Base-by-base conservation (phyloP, 2,329 filamentous ascomycete species). In the Verticillium albo-atrum region DNA sequence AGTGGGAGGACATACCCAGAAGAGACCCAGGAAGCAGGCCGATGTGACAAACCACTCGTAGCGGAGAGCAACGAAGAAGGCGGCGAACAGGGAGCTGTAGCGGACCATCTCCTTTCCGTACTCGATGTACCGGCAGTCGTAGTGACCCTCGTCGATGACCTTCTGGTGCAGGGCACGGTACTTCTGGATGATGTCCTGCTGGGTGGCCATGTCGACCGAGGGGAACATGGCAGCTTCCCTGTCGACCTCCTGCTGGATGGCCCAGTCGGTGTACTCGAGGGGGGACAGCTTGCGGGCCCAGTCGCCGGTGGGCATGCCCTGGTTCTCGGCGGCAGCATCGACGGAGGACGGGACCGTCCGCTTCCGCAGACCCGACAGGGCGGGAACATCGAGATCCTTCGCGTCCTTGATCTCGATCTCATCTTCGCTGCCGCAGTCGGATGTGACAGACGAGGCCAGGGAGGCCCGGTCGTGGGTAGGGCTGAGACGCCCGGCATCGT, bases 21-120 rank as follows among this genome's bases (percentile, higher is more conserved):
- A 87, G 15, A 84, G 59, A 3, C 86, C 86, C n/a, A 89, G 70
- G 63, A 82, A 85, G 20, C 81, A 63, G 35, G 84, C 82, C 3
- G 84, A 86, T 1, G 79, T 77, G 56, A 82, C 68, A 68, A 85
- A 88, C 82, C 84, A 88, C 42, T 76, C 74, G 32, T 71, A 68
- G 59, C 72, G 71, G 2, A 88, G 72, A 2, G 77, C 65, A 20
- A 75, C 67, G 10, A 79, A 58, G 66, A 84, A 87, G 1, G 69
- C 59, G 0, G 62, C 65, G 60, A 88, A 87, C 6, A 88, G 69
- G 0, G 72, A 63, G 0, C 68, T 65, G 65, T 87, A 88, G 12
- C 86, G 82, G n/a, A 75, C 62, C 64, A 78, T 71, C 68, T 89
- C 86, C 69, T 82, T 83, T 61, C 70, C 81, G 61, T 89, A 89